Conservation (phyloP, 441 rosid genomes). For the Heliophila coronopifolia region DNA sequence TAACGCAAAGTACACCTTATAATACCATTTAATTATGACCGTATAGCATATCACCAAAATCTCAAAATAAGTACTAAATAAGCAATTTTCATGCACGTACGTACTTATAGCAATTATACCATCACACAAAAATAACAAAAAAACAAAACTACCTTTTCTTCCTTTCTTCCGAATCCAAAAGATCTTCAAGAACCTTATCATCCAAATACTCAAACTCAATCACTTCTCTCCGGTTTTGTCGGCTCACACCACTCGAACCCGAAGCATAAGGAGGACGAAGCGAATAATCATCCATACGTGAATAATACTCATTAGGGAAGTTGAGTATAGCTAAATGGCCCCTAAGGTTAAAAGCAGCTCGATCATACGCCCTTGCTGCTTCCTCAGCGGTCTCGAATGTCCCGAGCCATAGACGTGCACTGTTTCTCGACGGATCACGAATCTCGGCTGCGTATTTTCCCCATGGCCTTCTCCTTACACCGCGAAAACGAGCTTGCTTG, state of each 20-base stretch:
- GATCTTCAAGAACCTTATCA: constrained; percentile 59
- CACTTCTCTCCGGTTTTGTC: too few species aligned
- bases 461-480: constrained; percentile 80
- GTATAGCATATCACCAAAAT: too few species aligned
- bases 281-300: constrained; percentile 16
- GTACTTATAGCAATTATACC: too few species aligned
- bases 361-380: constrained; percentile 52
- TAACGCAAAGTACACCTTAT: too few species aligned
- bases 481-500: constrained; percentile 38
- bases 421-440: constrained; percentile 50
- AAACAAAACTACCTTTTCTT: too few species aligned
- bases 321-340: constrained; percentile 48
- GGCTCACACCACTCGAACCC: too few species aligned
- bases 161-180: too few species aligned
- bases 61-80: too few species aligned
- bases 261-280: constrained; percentile 25
- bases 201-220: constrained; percentile 70
- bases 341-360: constrained; percentile 45
- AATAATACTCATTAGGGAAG: constrained; percentile 43
- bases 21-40: too few species aligned
- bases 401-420: constrained; percentile 55
- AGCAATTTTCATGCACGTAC: too few species aligned
- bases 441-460: constrained; percentile 92
- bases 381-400: constrained; percentile 48
- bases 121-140: too few species aligned